These are phyloP conservation scores for Wallacemonas collosoma DNA, from an alignment of 208 protist species.

Conservation along the genomic window DNA sequence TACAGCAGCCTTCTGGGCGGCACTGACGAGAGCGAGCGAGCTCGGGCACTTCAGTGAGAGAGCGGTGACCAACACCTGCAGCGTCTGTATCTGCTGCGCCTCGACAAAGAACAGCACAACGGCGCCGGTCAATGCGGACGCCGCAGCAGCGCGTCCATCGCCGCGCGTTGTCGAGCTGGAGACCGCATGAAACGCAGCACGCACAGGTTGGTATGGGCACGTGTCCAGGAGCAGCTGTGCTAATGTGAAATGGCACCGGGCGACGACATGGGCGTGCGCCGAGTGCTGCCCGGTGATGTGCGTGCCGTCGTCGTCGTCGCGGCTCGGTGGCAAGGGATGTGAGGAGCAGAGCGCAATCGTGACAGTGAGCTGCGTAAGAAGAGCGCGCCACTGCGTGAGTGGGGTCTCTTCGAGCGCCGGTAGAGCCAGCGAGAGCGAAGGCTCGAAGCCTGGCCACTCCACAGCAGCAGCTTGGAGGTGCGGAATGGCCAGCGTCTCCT, in stretches of 20 bases:
- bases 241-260: slow-evolving; percentile 4
- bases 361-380: background rate
- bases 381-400: background rate
- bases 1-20: background rate
- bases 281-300: too few species aligned
- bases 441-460: slow-evolving; percentile 9
- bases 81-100: slow-evolving; percentile 14
- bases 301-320: background rate
- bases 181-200: background rate
- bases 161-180: too few species aligned
- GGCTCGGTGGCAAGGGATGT: too few species aligned
- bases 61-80: slow-evolving; percentile 7
- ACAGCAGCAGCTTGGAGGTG: background rate
- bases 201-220: background rate
- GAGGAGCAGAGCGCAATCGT: background rate
- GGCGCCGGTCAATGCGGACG: background rate
- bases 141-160: background rate
- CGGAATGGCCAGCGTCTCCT: background rate
- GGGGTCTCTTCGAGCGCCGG: background rate
- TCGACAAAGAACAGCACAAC: background rate
- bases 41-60: background rate
- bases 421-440: background rate
- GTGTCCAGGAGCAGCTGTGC: slow-evolving; percentile 12
- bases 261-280: background rate
- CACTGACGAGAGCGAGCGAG: background rate